phyloP scores from a whole-genome alignment of 192 early-diverging fungal genomes.

The Coemansia asiatica region DNA sequence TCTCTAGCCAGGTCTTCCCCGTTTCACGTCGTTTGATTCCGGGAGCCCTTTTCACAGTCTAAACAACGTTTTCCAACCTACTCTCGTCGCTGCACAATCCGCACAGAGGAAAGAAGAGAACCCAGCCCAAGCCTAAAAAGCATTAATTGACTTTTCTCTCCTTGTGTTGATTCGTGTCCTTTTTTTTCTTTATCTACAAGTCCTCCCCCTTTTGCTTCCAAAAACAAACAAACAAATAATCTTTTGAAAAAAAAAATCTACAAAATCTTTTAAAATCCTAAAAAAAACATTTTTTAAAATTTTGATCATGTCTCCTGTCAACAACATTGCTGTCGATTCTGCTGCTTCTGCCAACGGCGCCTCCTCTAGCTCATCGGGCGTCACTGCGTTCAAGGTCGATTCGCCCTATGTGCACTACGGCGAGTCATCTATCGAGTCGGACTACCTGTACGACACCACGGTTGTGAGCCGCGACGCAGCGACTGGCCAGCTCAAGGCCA shows the following conservation, averaged over 20 bases:
- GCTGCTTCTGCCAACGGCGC: constrained; percentile 23
- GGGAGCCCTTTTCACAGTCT: constrained; percentile 9
- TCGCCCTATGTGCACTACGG: constrained; percentile 89
- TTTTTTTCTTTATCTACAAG: constrained; percentile 18
- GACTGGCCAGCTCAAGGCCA: constrained; percentile 67
- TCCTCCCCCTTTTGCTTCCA: background rate
- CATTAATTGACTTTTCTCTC: constrained; percentile 38
- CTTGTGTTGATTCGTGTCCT: constrained; percentile 31
- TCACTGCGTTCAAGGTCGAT: constrained; percentile 78
- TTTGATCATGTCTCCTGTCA: constrained; percentile 39
- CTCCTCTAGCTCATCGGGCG: constrained; percentile 29
- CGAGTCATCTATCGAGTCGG: constrained; percentile 72
- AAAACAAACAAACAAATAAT: constrained; percentile 21
- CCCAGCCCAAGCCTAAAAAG: constrained; percentile 69
- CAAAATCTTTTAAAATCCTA: background rate
- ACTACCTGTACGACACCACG: constrained; percentile 90
- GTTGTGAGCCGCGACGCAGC: constrained; percentile 69
- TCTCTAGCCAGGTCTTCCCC: constrained; percentile 7
- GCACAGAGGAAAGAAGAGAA: constrained; percentile 73
- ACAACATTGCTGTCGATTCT: constrained; percentile 30
- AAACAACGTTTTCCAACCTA: constrained; percentile 71
- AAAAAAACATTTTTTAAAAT: constrained; percentile 10
- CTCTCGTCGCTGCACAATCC: constrained; percentile 79
- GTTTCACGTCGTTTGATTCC: constrained; percentile 5
- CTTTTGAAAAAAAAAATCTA: constrained; percentile 12